Conservation (phyloP, 2,329 filamentous ascomycete species). For the Colletotrichum navitas region DNA sequence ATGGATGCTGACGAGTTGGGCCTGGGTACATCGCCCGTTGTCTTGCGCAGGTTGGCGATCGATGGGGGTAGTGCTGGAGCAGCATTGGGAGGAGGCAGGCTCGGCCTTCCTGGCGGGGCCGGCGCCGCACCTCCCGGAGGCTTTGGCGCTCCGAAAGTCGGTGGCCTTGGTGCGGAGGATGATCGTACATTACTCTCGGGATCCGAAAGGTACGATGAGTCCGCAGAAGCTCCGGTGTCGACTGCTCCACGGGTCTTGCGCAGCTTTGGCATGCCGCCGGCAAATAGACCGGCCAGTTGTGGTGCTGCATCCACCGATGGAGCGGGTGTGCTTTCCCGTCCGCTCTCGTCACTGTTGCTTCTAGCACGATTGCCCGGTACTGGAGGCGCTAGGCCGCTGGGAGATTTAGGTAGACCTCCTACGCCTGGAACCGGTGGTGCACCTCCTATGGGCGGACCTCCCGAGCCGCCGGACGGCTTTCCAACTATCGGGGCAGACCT, state of each 20-base stretch:
- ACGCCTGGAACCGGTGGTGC: conserved; percentile 85
- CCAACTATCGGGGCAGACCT: conserved; percentile 83
- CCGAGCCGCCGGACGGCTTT: conserved; percentile 64
- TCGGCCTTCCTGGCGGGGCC: conserved; percentile 67
- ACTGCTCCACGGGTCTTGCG: conserved; percentile 87
- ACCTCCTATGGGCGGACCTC: conserved; percentile 75
- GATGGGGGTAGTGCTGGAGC: conserved; percentile 64
- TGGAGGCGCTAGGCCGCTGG: conserved; percentile 78
- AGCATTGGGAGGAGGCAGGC: conserved; percentile 57
- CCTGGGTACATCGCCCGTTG: conserved; percentile 62
- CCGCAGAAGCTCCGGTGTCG: conserved; percentile 71
- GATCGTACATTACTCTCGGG: conserved; percentile 69
- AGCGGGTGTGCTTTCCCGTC: conserved; percentile 57
- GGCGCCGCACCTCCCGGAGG: conserved; percentile 72
- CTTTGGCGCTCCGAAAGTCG: conserved; percentile 66
- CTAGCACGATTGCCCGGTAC: conserved; percentile 77
- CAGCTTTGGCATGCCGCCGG: conserved; percentile 94
- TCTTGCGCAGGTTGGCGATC: conserved; percentile 72
- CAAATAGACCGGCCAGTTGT: conserved; percentile 89
- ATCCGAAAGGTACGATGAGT: conserved; percentile 84
- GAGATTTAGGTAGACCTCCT: conserved; percentile 59
- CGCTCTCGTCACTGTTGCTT: conserved; percentile 84
- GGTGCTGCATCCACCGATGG: conserved; percentile 72
- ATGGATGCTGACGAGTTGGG: conserved; percentile 72
- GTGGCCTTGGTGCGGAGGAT: conserved; percentile 66